phyloP scores from a whole-genome alignment of 345 rosid species.

The Geranium rotundifolium region DNA sequence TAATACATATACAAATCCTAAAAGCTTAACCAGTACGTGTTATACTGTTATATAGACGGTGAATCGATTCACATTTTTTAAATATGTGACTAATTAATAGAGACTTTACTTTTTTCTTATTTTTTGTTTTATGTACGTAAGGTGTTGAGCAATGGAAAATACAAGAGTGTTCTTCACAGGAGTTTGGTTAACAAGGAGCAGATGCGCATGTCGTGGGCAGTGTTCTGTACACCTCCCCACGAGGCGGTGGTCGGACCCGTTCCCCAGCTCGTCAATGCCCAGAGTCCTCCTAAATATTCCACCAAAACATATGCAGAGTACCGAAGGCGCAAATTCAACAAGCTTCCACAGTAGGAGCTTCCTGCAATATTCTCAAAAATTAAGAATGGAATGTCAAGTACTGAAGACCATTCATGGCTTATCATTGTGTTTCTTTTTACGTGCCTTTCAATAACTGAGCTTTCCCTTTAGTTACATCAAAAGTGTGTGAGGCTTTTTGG shows the following conservation, averaged over 20 bases:
- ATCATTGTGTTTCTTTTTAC: too few relatives aligned
- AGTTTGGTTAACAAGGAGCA: constrained; percentile 33
- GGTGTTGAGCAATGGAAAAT: constrained; percentile 52
- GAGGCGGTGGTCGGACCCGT: constrained; percentile 35
- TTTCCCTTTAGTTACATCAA: too few relatives aligned
- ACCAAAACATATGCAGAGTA: constrained; percentile 36
- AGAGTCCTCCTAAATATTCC: constrained; percentile 25
- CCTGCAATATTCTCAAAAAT: too few relatives aligned
- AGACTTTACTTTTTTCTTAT: background rate
- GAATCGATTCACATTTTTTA: background rate
- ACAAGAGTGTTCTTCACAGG: constrained; percentile 41
- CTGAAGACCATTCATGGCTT: too few relatives aligned
- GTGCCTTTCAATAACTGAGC: too few relatives aligned
- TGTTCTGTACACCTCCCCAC: constrained; percentile 30
- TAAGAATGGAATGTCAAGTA: too few relatives aligned
- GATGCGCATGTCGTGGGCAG: constrained; percentile 45
- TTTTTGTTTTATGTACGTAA: too few relatives aligned
- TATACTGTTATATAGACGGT: background rate
- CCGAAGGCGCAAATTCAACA: constrained; percentile 31
- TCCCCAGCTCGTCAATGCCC: constrained; percentile 25
- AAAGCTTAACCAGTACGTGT: too few relatives aligned
- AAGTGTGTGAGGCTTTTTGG: too few relatives aligned
- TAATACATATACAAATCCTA: too few relatives aligned
- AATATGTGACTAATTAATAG: background rate
- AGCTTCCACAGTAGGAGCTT: constrained; percentile 32